A percentile compares a stretch with the other conserved stretches of the same genome.
These are phyloP conservation scores for Aureobasidium sp. DNA, from an alignment of 2,329 filamentous ascomycete species.

Conservation along the genomic window DNA sequence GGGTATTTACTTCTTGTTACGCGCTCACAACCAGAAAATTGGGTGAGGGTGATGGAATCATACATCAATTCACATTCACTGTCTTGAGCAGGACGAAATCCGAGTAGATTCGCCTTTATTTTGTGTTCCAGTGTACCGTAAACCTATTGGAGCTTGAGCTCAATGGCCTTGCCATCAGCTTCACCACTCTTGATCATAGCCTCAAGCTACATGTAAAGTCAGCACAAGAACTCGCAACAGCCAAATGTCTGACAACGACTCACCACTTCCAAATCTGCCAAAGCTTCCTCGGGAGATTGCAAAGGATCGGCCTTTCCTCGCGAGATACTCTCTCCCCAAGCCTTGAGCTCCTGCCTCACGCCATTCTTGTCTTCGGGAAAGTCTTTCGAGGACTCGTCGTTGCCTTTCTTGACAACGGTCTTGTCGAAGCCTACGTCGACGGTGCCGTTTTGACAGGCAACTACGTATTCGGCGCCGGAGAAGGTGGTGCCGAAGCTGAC, in stretches of 20 bases:
- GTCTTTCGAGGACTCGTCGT: conserved; percentile 29
- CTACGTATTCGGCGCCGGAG: conserved; percentile 47
- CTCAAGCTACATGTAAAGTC: conserved; percentile 26
- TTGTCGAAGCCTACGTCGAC: conserved; percentile 44
- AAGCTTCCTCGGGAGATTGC: conserved; percentile 51
- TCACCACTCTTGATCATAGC: conserved; percentile 36
- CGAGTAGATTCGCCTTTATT: too few relatives aligned
- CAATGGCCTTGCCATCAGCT: conserved; percentile 29
- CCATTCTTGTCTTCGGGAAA: conserved; percentile 46
- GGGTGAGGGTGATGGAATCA: too few relatives aligned
- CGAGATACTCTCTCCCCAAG: conserved; percentile 51
- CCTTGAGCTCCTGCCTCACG: conserved; percentile 54
- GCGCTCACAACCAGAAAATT: too few relatives aligned
- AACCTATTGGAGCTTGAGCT: conserved; percentile 20
- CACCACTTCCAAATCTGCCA: conserved; percentile 55
- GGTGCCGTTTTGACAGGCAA: conserved; percentile 53
- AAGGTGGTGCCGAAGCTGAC: conserved; percentile 54
- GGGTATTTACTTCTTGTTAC: too few relatives aligned
- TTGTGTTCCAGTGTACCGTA: too few relatives aligned
- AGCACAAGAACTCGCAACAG: neutral
- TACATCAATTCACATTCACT: too few relatives aligned
- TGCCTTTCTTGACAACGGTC: conserved; percentile 30
- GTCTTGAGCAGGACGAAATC: too few relatives aligned
- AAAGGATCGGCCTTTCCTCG: conserved; percentile 43
- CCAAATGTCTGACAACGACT: conserved; percentile 18